Percentiles rank a stretch among this genome's conserved stretches.
Evolutionary conservation across 2,329 filamentous ascomycete species (phyloP).

Genomic region (Sporothrix schenckii): DNA sequence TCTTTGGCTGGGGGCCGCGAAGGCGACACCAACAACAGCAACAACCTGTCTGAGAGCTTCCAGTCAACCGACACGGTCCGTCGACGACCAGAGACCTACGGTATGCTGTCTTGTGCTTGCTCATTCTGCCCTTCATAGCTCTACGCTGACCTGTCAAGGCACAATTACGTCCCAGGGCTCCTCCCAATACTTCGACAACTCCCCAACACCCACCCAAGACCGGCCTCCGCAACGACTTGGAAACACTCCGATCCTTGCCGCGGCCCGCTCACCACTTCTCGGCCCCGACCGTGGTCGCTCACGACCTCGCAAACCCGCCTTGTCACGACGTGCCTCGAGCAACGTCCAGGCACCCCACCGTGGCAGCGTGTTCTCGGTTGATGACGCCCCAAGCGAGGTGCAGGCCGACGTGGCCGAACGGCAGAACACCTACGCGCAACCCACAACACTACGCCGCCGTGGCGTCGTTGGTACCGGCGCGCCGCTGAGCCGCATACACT

Average conservation of each 20-base stretch:
- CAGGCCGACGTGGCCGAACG: constrained; percentile 64
- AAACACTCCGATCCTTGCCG: constrained; percentile 38
- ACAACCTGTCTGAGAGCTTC: constrained; percentile 55
- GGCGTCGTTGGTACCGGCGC: not conserved
- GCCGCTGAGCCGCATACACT: constrained; percentile 40
- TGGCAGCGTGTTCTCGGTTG: constrained; percentile 85
- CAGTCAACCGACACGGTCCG: constrained; percentile 64
- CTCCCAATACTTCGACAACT: constrained; percentile 32
- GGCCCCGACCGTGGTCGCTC: constrained; percentile 54
- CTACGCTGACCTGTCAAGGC: constrained; percentile 20
- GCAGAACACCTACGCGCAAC: constrained; percentile 43
- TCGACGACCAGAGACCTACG: constrained; percentile 61
- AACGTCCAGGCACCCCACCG: constrained; percentile 72
- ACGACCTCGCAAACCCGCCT: constrained; percentile 70
- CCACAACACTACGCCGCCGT: constrained; percentile 35
- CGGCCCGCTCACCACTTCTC: constrained; percentile 52
- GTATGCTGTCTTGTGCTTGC: constrained; percentile 46
- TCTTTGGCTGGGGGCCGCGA: constrained; percentile 8
- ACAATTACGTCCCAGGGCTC: constrained; percentile 30
- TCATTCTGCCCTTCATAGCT: not conserved
- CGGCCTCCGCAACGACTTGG: constrained; percentile 45
- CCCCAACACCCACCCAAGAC: constrained; percentile 42
- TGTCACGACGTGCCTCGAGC: constrained; percentile 74
- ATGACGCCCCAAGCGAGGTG: constrained; percentile 82
- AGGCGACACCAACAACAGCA: constrained; percentile 42